Evolutionary conservation across 2,329 filamentous ascomycete genomes (phyloP).

Genomic region (Ceratocystis albifundus): DNA sequence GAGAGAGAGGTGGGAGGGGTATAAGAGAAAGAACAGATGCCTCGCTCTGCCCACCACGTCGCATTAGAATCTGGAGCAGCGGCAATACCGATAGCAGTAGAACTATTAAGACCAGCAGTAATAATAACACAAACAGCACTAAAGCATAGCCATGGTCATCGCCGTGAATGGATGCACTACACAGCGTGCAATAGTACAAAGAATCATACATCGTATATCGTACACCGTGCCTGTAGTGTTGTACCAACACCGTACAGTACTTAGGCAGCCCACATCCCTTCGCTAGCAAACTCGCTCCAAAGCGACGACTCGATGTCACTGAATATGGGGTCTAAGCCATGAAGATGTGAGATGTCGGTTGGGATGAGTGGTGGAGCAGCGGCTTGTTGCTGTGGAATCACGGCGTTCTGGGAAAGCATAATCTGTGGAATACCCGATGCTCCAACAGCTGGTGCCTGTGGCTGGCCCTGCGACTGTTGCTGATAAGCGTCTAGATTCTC

Average conservation of each 20-base stretch:
- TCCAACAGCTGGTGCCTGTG: conserved; percentile 19
- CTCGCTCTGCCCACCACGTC: neutral
- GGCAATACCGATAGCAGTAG: too few species aligned
- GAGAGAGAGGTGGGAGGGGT: too few species aligned
- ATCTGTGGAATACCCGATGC: neutral
- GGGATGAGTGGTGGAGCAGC: neutral
- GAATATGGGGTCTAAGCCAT: conserved; percentile 36
- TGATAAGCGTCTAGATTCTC: neutral
- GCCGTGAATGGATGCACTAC: too few species aligned
- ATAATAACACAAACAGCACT: too few species aligned
- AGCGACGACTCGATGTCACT: conserved; percentile 18
- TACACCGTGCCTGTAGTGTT: neutral
- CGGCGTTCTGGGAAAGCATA: neutral
- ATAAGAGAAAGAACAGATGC: too few species aligned
- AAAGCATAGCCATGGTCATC: too few species aligned
- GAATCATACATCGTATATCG: neutral
- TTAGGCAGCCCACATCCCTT: conserved; percentile 29
- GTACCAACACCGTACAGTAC: neutral
- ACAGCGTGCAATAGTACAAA: neutral
- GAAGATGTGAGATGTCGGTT: conserved; percentile 8
- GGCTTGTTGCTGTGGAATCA: neutral
- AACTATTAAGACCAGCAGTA: too few species aligned
- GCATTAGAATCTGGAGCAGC: too few species aligned
- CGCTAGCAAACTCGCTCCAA: conserved; percentile 30
- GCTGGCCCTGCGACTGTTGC: conserved; percentile 8